phyloP scores from a whole-genome alignment of 208 protist species.

The Borovskyia barvae region DNA sequence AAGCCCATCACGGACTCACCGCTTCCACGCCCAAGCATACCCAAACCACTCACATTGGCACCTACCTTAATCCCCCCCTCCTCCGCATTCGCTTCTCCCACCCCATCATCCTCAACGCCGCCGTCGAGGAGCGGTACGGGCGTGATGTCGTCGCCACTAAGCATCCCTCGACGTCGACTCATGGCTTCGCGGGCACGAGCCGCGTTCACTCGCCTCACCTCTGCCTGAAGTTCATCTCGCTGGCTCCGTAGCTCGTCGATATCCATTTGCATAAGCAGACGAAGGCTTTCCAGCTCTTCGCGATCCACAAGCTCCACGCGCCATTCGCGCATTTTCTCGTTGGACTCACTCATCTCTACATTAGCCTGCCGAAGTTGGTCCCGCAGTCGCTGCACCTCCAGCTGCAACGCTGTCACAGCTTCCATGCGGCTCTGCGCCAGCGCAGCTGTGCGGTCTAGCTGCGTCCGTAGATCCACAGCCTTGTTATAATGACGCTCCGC shows the following conservation, averaged over 20 bases:
- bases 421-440: conserved; percentile 53
- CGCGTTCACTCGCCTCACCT: conserved; percentile 44
- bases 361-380: conserved; percentile 35
- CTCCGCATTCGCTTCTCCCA: neutral
- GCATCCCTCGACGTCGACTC: conserved; percentile 9
- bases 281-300: conserved; percentile 68
- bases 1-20: conserved; percentile 9
- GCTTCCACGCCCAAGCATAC: neutral
- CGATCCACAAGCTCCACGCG: conserved; percentile 56
- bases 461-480: conserved; percentile 59
- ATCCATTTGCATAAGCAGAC: conserved; percentile 72
- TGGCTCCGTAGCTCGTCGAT: conserved; percentile 64
- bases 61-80: too few species aligned
- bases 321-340: conserved; percentile 42
- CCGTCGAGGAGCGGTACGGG: conserved; percentile 27
- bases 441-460: conserved; percentile 69
- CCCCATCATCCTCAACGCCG: neutral
- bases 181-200: conserved; percentile 16
- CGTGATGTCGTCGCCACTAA: conserved; percentile 17
- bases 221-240: conserved; percentile 41
- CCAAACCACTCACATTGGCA: too few species aligned
- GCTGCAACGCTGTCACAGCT: conserved; percentile 45
- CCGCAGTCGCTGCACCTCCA: conserved; percentile 42
- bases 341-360: conserved; percentile 37
- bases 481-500: conserved; percentile 63